These are phyloP conservation scores for Penicillium arizonense DNA, from an alignment of 495 filamentous ascomycete species.

Conservation along the genomic window DNA sequence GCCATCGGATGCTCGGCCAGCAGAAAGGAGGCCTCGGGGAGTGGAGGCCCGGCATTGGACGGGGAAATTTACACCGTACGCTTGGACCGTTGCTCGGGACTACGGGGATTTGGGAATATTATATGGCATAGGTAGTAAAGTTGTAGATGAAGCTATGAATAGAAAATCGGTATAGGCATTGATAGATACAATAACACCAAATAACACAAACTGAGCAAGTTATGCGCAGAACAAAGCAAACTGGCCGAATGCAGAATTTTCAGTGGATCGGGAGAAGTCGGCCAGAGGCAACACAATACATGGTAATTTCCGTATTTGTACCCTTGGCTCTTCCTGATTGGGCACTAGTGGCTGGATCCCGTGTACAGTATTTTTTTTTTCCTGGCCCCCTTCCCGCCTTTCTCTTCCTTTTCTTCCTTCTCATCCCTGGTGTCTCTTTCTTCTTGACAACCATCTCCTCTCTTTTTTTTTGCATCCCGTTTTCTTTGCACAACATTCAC, in stretches of 20 bases:
- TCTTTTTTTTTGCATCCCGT: slow-evolving; percentile 36
- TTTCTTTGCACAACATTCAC: slow-evolving; percentile 45
- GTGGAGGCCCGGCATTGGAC: slow-evolving; percentile 22
- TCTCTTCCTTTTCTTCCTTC: slow-evolving; percentile 33
- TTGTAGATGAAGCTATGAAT: not conserved
- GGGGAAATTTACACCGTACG: slow-evolving; percentile 28
- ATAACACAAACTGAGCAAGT: not conserved
- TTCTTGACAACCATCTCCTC: slow-evolving; percentile 45
- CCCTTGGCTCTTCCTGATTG: slow-evolving; percentile 22
- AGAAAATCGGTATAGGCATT: not conserved
- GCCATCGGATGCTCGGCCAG: slow-evolving; percentile 26
- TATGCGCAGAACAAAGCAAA: not conserved
- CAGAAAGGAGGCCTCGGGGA: slow-evolving; percentile 27
- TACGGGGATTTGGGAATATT: slow-evolving; percentile 4
- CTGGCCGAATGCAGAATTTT: slow-evolving; percentile 23
- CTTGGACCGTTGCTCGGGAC: slow-evolving; percentile 28
- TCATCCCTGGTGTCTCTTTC: slow-evolving; percentile 40
- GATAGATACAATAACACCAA: not conserved
- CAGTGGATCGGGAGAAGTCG: slow-evolving; percentile 47
- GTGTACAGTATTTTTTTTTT: slow-evolving; percentile 46
- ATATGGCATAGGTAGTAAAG: too few species aligned
- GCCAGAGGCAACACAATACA: slow-evolving; percentile 22
- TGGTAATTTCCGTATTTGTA: slow-evolving; percentile 11
- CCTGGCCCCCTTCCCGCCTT: slow-evolving; percentile 34
- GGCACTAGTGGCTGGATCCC: slow-evolving; percentile 37